phyloP scores from a whole-genome alignment of 352 stramenopile species.

The Phytophthora pisi region DNA sequence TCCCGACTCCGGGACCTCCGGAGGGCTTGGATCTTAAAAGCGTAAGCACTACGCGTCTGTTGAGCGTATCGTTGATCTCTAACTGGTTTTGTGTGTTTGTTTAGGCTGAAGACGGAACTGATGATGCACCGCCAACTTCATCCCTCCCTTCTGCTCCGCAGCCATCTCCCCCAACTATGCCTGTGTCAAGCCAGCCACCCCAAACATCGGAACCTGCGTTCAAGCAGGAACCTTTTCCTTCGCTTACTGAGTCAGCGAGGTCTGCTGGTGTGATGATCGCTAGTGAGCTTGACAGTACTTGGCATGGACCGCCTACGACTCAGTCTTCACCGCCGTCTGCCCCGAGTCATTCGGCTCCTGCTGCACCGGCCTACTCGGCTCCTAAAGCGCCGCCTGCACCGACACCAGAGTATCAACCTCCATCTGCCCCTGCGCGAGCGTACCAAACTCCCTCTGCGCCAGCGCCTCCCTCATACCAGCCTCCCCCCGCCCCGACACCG shows the following conservation, averaged over 20 bases:
- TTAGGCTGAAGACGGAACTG: slow-evolving; percentile 24
- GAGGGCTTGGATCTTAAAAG: slow-evolving; percentile 48
- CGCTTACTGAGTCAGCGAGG: slow-evolving; percentile 55
- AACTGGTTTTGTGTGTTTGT: slow-evolving; percentile 5
- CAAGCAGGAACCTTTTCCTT: slow-evolving; percentile 41
- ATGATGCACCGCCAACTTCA: slow-evolving; percentile 13
- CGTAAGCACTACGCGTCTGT: slow-evolving; percentile 19
- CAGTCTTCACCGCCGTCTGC: slow-evolving; percentile 7
- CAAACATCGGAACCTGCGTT: slow-evolving; percentile 14
- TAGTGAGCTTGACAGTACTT: slow-evolving; percentile 35
- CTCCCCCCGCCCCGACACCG: slow-evolving; percentile 18
- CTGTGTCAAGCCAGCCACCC: slow-evolving; percentile 7
- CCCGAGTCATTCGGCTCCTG: slow-evolving; percentile 22
- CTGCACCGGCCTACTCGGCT: slow-evolving; percentile 16
- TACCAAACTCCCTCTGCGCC: slow-evolving; percentile 29
- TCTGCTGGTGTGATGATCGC: slow-evolving; percentile 38
- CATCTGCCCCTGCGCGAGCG: slow-evolving; percentile 17
- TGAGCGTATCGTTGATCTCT: background rate
- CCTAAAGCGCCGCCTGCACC: slow-evolving; percentile 18
- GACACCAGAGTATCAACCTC: slow-evolving; percentile 26
- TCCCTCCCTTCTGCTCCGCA: slow-evolving; percentile 2
- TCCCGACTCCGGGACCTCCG: slow-evolving; percentile 80
- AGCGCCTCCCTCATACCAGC: slow-evolving; percentile 17
- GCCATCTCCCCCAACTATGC: slow-evolving; percentile 27
- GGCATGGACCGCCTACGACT: slow-evolving; percentile 19